Conservation (phyloP, 179 eudicot species). For the Nepenthes alata region DNA sequence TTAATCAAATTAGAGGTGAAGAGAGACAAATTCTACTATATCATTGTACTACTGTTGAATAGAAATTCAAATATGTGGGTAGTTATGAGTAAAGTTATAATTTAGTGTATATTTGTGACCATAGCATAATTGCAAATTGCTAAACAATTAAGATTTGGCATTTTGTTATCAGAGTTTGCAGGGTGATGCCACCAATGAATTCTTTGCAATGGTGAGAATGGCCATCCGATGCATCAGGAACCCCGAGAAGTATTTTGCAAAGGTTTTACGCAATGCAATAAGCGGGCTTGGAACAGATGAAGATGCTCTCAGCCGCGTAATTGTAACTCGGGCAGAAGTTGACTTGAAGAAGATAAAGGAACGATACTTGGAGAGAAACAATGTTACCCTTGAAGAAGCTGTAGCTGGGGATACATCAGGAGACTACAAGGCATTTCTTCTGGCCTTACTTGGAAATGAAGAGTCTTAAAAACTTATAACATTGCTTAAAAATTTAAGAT, state of each 20-base stretch:
- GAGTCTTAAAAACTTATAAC: conserved; percentile 7
- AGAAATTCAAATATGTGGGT: too few species aligned
- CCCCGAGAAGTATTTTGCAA: conserved; percentile 64
- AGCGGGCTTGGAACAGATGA: conserved; percentile 55
- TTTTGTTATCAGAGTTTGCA: conserved; percentile 31
- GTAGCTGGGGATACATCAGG: conserved; percentile 59
- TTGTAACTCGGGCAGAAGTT: conserved; percentile 34
- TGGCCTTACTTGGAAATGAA: conserved; percentile 47
- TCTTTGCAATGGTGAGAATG: conserved; percentile 33
- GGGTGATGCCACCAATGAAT: conserved; percentile 25
- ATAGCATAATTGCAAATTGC: too few species aligned
- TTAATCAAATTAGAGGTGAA: too few species aligned
- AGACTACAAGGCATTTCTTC: conserved; percentile 52
- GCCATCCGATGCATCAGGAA: conserved; percentile 43
- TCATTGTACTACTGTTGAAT: too few species aligned
- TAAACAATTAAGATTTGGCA: too few species aligned
- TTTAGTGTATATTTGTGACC: too few species aligned
- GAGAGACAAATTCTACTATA: too few species aligned
- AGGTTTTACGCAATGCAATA: conserved; percentile 53
- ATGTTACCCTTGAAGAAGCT: conserved; percentile 44
- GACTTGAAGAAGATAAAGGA: conserved; percentile 64
- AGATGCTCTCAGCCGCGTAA: conserved; percentile 30
- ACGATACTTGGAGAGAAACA: conserved; percentile 46
- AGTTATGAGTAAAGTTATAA: too few species aligned
- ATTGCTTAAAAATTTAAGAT: too few species aligned